These are phyloP conservation scores for Hamamelis virginiana DNA, from an alignment of 164 flowering plant genomes.

Conservation along the genomic window DNA sequence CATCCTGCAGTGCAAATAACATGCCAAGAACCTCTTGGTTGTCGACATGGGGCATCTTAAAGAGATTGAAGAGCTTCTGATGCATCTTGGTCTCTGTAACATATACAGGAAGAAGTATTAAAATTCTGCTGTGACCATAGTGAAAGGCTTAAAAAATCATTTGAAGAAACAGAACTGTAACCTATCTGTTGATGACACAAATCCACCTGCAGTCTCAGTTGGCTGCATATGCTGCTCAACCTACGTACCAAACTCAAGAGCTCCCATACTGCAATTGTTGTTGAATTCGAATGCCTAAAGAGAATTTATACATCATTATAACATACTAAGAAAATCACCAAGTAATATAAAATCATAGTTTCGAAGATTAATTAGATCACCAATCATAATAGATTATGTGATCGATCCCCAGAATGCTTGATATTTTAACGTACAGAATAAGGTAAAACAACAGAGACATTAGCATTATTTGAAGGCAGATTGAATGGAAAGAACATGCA, in stretches of 20 bases:
- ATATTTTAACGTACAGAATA: too few species aligned
- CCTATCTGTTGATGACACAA: conserved; percentile 55
- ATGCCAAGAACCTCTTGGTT: conserved; percentile 61
- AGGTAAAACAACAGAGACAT: not conserved
- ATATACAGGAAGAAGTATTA: not conserved
- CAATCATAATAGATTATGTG: too few species aligned
- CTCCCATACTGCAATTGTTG: conserved; percentile 51
- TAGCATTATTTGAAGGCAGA: not conserved
- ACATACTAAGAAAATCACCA: too few species aligned
- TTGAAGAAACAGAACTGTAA: conserved; percentile 13
- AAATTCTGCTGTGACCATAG: not conserved
- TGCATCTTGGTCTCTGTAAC: conserved; percentile 46
- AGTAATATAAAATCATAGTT: too few species aligned
- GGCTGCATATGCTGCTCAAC: conserved; percentile 33
- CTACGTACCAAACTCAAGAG: conserved; percentile 48
- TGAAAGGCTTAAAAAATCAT: not conserved
- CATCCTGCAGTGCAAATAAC: conserved; percentile 48
- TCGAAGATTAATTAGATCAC: too few species aligned
- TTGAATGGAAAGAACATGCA: conserved; percentile 69
- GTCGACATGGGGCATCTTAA: conserved; percentile 37
- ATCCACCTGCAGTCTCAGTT: conserved; percentile 45
- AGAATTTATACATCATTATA: not conserved
- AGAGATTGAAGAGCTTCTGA: conserved; percentile 40
- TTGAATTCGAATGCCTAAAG: conserved; percentile 38
- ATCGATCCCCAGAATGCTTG: too few species aligned